Percentiles rank a stretch among this genome's conserved stretches.
These are phyloP conservation scores for Trichaptum fuscoviolaceum DNA, from an alignment of 768 basidiomycete genomes.

Conservation along the genomic window DNA sequence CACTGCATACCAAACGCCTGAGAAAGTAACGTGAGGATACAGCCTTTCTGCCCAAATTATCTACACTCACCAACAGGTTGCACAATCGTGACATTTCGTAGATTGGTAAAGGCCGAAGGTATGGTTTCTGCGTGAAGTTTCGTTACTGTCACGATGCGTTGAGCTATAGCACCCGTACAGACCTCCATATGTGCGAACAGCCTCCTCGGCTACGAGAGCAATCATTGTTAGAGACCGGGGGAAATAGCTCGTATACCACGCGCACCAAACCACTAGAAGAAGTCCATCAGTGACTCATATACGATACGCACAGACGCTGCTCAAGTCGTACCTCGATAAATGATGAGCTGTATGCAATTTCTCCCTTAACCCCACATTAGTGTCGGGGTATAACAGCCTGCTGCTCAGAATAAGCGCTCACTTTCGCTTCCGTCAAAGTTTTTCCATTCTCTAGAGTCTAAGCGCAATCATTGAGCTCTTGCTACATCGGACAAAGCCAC, in stretches of 20 bases:
- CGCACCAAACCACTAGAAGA: slow-evolving; percentile 73
- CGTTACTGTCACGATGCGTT: background rate
- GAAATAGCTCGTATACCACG: slow-evolving; percentile 7
- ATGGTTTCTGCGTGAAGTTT: slow-evolving; percentile 56
- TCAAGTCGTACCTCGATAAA: slow-evolving; percentile 62
- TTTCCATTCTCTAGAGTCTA: slow-evolving; percentile 97
- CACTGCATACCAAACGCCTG: slow-evolving; percentile 43
- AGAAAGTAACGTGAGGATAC: background rate
- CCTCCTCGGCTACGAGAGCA: slow-evolving; percentile 70
- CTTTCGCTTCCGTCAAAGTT: slow-evolving; percentile 77
- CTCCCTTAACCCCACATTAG: slow-evolving; percentile 43
- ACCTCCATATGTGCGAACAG: slow-evolving; percentile 89
- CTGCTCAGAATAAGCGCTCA: slow-evolving; percentile 20
- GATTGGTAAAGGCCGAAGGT: slow-evolving; percentile 62
- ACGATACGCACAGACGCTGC: slow-evolving; percentile 16
- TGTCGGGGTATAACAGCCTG: background rate
- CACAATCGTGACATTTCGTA: slow-evolving; percentile 87
- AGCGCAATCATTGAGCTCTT: background rate
- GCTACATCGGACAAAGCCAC: background rate
- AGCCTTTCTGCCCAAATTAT: slow-evolving; percentile 34
- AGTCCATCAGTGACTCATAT: slow-evolving; percentile 11
- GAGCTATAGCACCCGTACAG: slow-evolving; percentile 15
- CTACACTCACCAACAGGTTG: slow-evolving; percentile 75
- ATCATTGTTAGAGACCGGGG: background rate
- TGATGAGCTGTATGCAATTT: slow-evolving; percentile 80